A percentile compares a stretch with the other conserved stretches of the same genome.
Evolutionary conservation across 108 stramenopile species (phyloP).

Genomic region (Schizochytrium sp.): DNA sequence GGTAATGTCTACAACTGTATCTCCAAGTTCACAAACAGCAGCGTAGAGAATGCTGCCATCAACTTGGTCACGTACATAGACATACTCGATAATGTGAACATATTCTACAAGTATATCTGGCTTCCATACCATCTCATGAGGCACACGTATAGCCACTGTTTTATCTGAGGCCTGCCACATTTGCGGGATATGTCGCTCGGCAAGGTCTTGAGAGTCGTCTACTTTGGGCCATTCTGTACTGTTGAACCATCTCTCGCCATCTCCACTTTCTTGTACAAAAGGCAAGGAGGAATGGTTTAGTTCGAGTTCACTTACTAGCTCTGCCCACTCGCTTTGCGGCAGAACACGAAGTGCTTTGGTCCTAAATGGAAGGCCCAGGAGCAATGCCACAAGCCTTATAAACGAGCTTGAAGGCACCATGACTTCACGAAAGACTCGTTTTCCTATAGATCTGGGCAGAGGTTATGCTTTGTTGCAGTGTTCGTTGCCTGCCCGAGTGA

Average conservation of each 20-base stretch:
- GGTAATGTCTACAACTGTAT: background rate
- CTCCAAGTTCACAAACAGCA: background rate
- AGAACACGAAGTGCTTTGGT: background rate
- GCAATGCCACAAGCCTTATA: no score
- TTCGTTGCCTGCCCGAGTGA: no score
- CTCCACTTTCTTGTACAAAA: background rate
- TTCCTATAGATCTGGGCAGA: no score
- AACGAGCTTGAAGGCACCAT: no score
- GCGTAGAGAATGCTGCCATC: background rate
- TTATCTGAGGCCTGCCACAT: background rate
- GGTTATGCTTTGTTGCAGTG: no score
- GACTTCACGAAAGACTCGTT: no score
- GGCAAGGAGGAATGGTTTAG: background rate
- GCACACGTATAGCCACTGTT: background rate
- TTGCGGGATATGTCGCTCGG: background rate
- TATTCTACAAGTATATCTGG: background rate
- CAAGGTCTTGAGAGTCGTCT: background rate
- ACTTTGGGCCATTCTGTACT: background rate
- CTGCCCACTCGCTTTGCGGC: background rate
- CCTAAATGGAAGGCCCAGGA: background rate
- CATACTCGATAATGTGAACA: background rate
- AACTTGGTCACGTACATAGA: background rate
- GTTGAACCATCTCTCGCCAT: background rate
- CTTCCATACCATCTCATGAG: constrained; percentile 22
- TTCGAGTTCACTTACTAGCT: background rate